Evolutionary conservation across 169 alveolate species (phyloP).

Genomic region (Plasmodium inui): DNA sequence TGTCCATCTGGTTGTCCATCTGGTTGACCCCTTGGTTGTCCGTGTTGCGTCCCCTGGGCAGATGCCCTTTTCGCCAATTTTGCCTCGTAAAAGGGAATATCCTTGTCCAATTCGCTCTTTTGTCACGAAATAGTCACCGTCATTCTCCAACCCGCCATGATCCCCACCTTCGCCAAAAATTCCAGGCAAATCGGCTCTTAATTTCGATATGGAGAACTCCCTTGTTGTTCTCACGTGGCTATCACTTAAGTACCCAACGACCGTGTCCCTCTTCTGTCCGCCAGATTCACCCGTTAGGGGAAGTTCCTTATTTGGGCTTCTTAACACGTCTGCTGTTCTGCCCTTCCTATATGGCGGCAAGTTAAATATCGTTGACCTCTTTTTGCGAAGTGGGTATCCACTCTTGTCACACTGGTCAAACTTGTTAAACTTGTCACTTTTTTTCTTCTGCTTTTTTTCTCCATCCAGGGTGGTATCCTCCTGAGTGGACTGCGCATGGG

Average conservation of each 20-base stretch:
- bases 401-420: neutral
- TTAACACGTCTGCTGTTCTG: neutral
- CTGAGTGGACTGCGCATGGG: neutral
- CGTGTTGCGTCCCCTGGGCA: neutral
- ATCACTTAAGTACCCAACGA: slow-evolving; percentile 26
- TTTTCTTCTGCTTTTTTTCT: neutral
- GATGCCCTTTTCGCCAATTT: neutral
- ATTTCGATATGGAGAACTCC: slow-evolving; percentile 14
- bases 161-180: neutral
- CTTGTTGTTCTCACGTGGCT: slow-evolving; percentile 24
- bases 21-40: neutral
- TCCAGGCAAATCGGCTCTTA: neutral
- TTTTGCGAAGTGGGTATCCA: neutral
- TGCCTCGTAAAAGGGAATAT: neutral
- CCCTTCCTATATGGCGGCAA: neutral
- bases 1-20: neutral
- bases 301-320: neutral
- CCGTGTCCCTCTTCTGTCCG: neutral
- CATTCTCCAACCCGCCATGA: neutral
- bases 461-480: neutral
- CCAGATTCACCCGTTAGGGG: neutral
- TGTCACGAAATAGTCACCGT: neutral
- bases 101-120: neutral
- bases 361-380: neutral
- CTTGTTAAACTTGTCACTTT: neutral